A percentile compares a stretch with the other conserved stretches of the same genome.
Conservation (phyloP, 768 basidiomycete species). For the Boletellus ananiceps region DNA sequence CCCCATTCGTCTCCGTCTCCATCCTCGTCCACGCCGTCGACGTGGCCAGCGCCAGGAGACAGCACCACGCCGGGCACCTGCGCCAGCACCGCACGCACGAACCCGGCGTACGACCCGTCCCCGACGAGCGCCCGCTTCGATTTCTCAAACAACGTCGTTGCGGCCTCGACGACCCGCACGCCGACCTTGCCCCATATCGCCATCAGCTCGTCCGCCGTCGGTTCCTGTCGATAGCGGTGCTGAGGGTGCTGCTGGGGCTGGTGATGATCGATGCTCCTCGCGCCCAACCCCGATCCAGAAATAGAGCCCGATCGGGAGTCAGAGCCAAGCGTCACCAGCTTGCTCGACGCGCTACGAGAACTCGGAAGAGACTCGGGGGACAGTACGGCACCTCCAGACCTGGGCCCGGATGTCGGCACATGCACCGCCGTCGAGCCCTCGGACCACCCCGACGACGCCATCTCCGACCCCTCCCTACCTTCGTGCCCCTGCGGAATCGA, state of each 20-base stretch:
- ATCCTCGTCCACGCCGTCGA: not conserved
- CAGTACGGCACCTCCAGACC: no score
- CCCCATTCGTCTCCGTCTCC: slow-evolving; percentile 51
- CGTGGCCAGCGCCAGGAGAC: slow-evolving; percentile 9
- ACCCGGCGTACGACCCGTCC: slow-evolving; percentile 80
- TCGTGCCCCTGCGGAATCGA: slow-evolving; percentile 53
- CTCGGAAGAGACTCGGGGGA: not conserved
- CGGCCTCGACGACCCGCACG: slow-evolving; percentile 65
- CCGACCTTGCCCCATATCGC: slow-evolving; percentile 71
- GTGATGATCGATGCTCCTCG: slow-evolving; percentile 24
- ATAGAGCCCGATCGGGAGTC: slow-evolving; percentile 5
- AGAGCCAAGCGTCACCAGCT: not conserved
- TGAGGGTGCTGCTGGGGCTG: slow-evolving; percentile 11
- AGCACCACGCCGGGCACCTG: slow-evolving; percentile 59
- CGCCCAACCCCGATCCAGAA: not conserved
- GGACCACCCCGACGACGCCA: slow-evolving; percentile 58
- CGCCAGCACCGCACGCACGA: slow-evolving; percentile 60
- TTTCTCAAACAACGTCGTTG: slow-evolving; percentile 62
- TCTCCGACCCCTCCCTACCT: slow-evolving; percentile 41
- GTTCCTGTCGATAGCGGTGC: slow-evolving; percentile 16
- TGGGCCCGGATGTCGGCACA: slow-evolving; percentile 16
- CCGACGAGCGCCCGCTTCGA: slow-evolving; percentile 77
- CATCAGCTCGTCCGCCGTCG: slow-evolving; percentile 63
- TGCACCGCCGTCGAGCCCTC: slow-evolving; percentile 46
- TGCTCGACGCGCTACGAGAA: slow-evolving; percentile 9